These are phyloP conservation scores for Cardamine occulta DNA, from an alignment of 345 rosid species.

Conservation along the genomic window DNA sequence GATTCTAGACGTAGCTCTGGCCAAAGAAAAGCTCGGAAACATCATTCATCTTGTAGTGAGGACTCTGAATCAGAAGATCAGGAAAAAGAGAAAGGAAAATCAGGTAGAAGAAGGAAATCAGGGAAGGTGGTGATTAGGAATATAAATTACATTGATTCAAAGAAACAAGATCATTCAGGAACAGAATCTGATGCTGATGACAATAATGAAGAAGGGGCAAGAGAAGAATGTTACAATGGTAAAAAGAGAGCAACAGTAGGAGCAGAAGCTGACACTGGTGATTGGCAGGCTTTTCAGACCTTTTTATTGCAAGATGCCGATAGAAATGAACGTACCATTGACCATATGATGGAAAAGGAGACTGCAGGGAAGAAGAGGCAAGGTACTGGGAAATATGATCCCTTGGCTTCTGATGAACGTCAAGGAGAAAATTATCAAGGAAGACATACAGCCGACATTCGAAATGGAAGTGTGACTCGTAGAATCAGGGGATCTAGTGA, in stretches of 20 bases:
- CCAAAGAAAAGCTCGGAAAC: constrained; percentile 58
- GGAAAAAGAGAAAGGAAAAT: constrained; percentile 57
- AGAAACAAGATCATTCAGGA: constrained; percentile 61
- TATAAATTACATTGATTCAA: constrained; percentile 78
- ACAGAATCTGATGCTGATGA: constrained; percentile 61
- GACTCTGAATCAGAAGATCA: constrained; percentile 56
- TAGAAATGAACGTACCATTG: constrained; percentile 57
- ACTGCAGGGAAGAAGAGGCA: constrained; percentile 55
- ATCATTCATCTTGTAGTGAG: constrained; percentile 68
- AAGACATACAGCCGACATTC: constrained; percentile 50
- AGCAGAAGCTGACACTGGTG: constrained; percentile 64
- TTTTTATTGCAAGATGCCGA: constrained; percentile 75
- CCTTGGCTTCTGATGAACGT: constrained; percentile 55
- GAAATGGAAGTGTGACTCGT: constrained; percentile 53
- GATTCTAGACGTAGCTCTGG: constrained; percentile 61
- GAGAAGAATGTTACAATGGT: constrained; percentile 45
- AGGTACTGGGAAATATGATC: constrained; percentile 58
- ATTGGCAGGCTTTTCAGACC: constrained; percentile 94
- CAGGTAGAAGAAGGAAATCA: constrained; percentile 67
- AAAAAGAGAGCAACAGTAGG: constrained; percentile 48
- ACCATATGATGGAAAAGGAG: constrained; percentile 66
- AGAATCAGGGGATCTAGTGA: constrained; percentile 57
- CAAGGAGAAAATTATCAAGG: constrained; percentile 52
- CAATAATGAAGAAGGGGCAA: constrained; percentile 52
- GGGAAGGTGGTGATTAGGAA: constrained; percentile 83